Evolutionary conservation across 2,329 filamentous ascomycete genomes (phyloP).

Genomic region (Diaporthe sp.): DNA sequence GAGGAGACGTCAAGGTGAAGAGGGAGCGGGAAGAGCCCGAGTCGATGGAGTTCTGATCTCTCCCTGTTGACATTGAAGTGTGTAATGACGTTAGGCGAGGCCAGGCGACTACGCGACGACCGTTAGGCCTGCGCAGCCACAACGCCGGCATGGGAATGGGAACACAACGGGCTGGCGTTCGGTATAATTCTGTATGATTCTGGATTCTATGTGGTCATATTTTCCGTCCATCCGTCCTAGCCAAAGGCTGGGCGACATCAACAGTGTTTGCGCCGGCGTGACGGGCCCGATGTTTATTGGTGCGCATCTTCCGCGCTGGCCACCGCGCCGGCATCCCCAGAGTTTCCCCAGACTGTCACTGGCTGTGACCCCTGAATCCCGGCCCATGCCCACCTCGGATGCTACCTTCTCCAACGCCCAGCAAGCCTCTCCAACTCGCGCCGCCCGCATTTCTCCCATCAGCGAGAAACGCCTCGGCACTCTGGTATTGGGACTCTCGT

Average conservation of each 20-base stretch:
- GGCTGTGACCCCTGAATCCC: constrained; percentile 33
- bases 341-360: constrained; percentile 37
- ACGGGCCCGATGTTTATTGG: constrained; percentile 35
- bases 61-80: not conserved
- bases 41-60: constrained; percentile 65
- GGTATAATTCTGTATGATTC: constrained; percentile 38
- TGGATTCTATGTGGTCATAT: constrained; percentile 37
- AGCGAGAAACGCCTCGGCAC: constrained; percentile 15
- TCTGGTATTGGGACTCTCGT: not conserved
- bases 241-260: constrained; percentile 21
- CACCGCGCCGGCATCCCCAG: constrained; percentile 27
- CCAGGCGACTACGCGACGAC: not conserved
- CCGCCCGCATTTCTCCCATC: constrained; percentile 27
- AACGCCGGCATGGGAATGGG: not conserved
- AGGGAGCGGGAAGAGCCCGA: constrained; percentile 66
- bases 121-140: constrained; percentile 1
- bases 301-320: constrained; percentile 36
- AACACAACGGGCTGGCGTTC: constrained; percentile 19
- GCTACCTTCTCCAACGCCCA: constrained; percentile 35
- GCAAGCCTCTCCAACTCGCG: constrained; percentile 3
- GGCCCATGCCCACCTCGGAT: constrained; percentile 17
- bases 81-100: constrained; percentile 1
- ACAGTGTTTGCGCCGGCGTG: constrained; percentile 8
- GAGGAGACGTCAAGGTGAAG: constrained; percentile 65
- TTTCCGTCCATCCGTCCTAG: constrained; percentile 37